Base-by-base conservation (phyloP, 192 early-diverging fungal species). In the Funneliformis mosseae region DNA sequence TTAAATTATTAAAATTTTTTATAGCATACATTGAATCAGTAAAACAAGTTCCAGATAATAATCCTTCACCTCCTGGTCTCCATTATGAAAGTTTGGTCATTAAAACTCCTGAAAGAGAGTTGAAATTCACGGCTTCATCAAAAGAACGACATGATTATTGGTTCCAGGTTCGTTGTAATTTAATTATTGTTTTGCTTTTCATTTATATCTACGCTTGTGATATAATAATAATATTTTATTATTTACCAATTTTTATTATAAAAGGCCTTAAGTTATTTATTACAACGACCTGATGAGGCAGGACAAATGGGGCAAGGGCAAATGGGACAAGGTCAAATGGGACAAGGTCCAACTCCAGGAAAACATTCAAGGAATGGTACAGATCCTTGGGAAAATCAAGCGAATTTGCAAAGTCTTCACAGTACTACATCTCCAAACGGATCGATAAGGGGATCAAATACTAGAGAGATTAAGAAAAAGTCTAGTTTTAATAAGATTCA, bases 61-160 rank as follows among this genome's bases (percentile, higher is more conserved):
- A 81, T 23, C 25, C 78, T 11, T 84, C 76, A 1, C 84, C 82
- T 8, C 73, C 70, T 28, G 83, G 83, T 38, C 81, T 90, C 75
- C 91, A 91, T 2, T 78, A 82, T 50, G 87, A 90, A 77, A 91
- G 90, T 81, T 85, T 95, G 45, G 50, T 94, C 25, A 82, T 95
- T 5, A 86, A 89, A 28, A 95, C 94, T n/a, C 87, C 85, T 14
- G 89, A 86, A 66, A 88, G 94, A 23, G 89, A 93, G 82, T 81
- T 95, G 67, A 95, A 95, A 83, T 79, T 95, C 82, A 93, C 87
- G 68, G 94, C 94, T 11, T 87, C 85, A 5, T 87, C 83, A 10
- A 89, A 89, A 69, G 88, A 90, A 27, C 88, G 90, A 55, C 94
- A 95, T 77, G 92, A 93, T 41, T 80, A 90, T 59, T 95, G 94